Percentiles rank a stretch among this genome's conserved stretches.
These are phyloP conservation scores for Rhizopogon salebrosus DNA, from an alignment of 768 basidiomycete genomes.

Conservation along the genomic window DNA sequence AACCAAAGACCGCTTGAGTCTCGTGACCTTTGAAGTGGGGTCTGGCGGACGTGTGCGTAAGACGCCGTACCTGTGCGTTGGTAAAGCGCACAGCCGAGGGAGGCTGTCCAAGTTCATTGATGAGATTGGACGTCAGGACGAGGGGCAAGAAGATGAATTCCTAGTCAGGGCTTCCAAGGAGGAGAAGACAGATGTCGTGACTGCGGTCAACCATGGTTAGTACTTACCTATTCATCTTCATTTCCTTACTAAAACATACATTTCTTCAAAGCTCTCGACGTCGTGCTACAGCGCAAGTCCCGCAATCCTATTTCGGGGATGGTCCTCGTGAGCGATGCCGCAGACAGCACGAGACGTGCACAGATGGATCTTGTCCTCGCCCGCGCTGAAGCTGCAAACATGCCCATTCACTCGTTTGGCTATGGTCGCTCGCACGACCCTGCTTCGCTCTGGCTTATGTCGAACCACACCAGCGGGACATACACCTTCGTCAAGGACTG, in stretches of 20 bases:
- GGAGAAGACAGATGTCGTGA: conserved; percentile 95
- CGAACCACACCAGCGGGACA: conserved; percentile 94
- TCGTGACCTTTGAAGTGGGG: conserved; percentile 93
- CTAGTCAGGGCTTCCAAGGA: conserved; percentile 75
- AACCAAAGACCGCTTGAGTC: conserved; percentile 72
- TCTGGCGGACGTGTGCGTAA: conserved; percentile 76
- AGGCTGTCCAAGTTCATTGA: conserved; percentile 78
- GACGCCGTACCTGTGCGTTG: conserved; percentile 85
- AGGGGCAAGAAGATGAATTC: conserved; percentile 51
- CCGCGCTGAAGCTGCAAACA: conserved; percentile 92
- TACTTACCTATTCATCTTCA: neutral
- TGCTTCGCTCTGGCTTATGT: conserved; percentile 97
- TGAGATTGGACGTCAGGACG: conserved; percentile 44
- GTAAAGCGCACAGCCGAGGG: conserved; percentile 60
- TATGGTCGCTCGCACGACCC: conserved; percentile 97
- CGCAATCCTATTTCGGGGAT: conserved; percentile 90
- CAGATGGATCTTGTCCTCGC: conserved; percentile 99
- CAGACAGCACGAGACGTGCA: conserved; percentile 87
- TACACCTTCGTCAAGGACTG: conserved; percentile 98
- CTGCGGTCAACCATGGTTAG: conserved; percentile 92
- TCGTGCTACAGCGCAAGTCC: conserved; percentile 89
- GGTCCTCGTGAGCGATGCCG: conserved; percentile 88
- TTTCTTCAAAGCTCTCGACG: conserved; percentile 67
- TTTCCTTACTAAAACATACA: conserved; percentile 1
- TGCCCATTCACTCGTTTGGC: conserved; percentile 96